Conservation (phyloP, 495 filamentous ascomycete genomes). For the Aspergillus mulundensis region DNA sequence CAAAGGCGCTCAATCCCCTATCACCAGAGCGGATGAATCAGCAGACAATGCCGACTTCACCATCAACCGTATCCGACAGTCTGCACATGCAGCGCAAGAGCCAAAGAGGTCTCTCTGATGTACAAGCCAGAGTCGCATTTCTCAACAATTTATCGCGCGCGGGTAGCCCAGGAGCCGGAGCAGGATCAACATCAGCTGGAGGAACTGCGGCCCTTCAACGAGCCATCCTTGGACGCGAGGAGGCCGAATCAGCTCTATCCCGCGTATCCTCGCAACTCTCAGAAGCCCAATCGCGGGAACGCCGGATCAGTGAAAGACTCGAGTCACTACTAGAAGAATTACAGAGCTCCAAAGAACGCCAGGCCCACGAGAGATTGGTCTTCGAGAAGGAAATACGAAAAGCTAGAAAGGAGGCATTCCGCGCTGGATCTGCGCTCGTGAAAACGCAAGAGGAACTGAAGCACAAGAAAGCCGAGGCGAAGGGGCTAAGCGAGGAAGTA, state of each 20-base stretch:
- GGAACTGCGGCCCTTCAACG: constrained; percentile 71
- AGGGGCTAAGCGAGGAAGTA: constrained; percentile 50
- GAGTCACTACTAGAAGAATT: constrained; percentile 78
- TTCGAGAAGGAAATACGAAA: constrained; percentile 84
- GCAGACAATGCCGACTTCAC: constrained; percentile 53
- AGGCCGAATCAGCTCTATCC: constrained; percentile 56
- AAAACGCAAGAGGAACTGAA: constrained; percentile 84
- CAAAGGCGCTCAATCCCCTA: constrained; percentile 62
- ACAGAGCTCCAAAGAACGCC: constrained; percentile 67
- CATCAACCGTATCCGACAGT: constrained; percentile 47
- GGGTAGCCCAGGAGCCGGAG: constrained; percentile 55
- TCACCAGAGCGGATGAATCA: constrained; percentile 81
- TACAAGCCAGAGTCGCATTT: constrained; percentile 80
- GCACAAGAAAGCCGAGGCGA: constrained; percentile 52
- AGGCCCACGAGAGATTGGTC: constrained; percentile 64
- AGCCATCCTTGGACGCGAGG: constrained; percentile 79
- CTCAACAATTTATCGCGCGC: constrained; percentile 69
- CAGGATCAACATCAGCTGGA: constrained; percentile 27
- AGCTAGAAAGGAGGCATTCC: constrained; percentile 81
- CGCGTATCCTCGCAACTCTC: constrained; percentile 62
- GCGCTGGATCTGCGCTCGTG: constrained; percentile 68
- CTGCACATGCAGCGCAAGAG: constrained; percentile 35
- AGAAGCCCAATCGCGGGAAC: constrained; percentile 68
- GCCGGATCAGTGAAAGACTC: constrained; percentile 69
- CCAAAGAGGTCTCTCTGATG: constrained; percentile 58